Evolutionary conservation across 1,284 basidiomycete species (phyloP), one percentile per base, ranked within the genome.

Genomic region (Sphagnurus paluster): DNA sequence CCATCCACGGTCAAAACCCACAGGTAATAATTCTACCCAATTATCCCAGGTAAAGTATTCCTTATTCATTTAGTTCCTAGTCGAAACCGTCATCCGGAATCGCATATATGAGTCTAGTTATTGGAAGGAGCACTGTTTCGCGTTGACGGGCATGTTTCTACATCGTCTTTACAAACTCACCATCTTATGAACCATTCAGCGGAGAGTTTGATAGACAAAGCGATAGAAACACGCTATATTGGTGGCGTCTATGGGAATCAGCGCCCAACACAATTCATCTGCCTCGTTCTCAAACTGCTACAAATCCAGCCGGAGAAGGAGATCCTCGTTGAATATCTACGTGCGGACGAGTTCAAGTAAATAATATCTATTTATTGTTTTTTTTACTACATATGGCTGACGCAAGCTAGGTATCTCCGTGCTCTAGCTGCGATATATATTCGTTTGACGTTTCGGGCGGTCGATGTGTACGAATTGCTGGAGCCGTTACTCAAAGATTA

Each of bases 111-210:
- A 98, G 66, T 90, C 90, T 0, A 70, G 79, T 13, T 99, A 84
- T 69, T 99, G 97, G 97, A 99, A 98, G 68, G 93, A 98, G 62
- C 90, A 94, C 50, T 96, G 93, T 61, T 96, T 96, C 64, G 93
- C 93, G 16, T 71, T 96, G 37, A 94, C 89, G 50, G 91, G 93
- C 90, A 44, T 35, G 58, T 57, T 17, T 45, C 13, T 36, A 17
- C 28, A 2, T 17, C 28, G 26, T 40, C 14, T 6, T n/a, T 26
- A 24, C 29, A 5, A 17, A 19, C 26, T 37, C 30, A n/a, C 14
- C 7, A 14, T 32, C 25, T 46, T 2, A 48, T 29, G 24, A 6
- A 40, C 11, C 11, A 56, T 50, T 38, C 65, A 87, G 94, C 97
- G 16, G 94, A 94, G 61, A 87, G 82, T 28, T 73, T 99, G 39